Percentiles rank a stretch among this genome's conserved stretches.
phyloP scores from a whole-genome alignment of 257 asterid species.

The Primulina huaijiensis region DNA sequence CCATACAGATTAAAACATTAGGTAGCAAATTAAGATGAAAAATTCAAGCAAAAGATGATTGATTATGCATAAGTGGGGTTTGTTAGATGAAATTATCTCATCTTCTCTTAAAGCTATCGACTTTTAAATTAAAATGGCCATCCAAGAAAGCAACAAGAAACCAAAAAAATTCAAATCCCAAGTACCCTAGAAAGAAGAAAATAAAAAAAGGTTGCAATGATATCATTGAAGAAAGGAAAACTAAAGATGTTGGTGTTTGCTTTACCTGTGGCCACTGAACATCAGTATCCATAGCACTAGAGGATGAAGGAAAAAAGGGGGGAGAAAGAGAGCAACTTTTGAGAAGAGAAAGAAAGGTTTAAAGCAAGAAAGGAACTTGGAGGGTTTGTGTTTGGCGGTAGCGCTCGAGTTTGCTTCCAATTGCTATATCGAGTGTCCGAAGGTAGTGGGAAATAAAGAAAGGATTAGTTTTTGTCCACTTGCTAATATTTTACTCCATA shows the following conservation, averaged over 20 bases:
- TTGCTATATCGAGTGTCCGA: conserved; percentile 26
- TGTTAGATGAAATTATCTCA: conserved; percentile 27
- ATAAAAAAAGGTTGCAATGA: conserved; percentile 42
- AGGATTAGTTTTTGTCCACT: conserved; percentile 24
- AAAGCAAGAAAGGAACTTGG: conserved; percentile 70
- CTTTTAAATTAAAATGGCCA: conserved; percentile 22
- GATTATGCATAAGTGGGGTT: conserved; percentile 34
- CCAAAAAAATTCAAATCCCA: conserved; percentile 16
- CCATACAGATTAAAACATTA: conserved; percentile 26
- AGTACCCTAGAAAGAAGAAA: conserved; percentile 18
- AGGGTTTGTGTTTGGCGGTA: conserved; percentile 58
- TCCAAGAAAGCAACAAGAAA: conserved; percentile 12
- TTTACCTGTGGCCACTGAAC: conserved; percentile 99
- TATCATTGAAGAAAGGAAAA: conserved; percentile 35
- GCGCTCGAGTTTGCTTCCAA: conserved; percentile 18
- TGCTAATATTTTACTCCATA: background rate
- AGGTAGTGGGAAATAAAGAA: conserved; percentile 28
- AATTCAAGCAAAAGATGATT: conserved; percentile 31
- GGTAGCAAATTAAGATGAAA: conserved; percentile 23
- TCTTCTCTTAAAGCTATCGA: conserved; percentile 26
- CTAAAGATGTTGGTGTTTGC: conserved; percentile 27
- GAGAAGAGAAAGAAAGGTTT: conserved; percentile 51
- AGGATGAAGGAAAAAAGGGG: conserved; percentile 22
- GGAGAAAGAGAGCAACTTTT: conserved; percentile 33
- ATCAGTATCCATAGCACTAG: conserved; percentile 65